Evolutionary conservation across 345 rosid genomes (phyloP).

Genomic region (Euphorbia lathyris): DNA sequence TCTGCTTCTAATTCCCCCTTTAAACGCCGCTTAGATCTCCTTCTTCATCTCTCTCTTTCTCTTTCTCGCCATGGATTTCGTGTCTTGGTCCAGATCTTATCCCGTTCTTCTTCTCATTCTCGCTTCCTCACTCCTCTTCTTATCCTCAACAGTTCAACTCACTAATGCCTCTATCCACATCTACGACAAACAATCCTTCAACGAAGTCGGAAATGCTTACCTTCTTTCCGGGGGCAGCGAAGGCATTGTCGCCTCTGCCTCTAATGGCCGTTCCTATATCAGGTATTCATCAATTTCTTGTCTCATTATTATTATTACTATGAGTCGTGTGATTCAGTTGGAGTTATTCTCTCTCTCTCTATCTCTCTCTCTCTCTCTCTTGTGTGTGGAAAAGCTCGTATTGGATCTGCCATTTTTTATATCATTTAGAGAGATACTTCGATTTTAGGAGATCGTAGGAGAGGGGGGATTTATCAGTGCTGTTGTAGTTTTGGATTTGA

Average conservation of each 20-base stretch:
- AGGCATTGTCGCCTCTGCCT: slow-evolving; percentile 54
- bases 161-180: slow-evolving; percentile 64
- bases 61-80: slow-evolving; percentile 40
- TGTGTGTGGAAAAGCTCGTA: not conserved
- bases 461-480: not conserved
- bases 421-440: not conserved
- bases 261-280: slow-evolving; percentile 49
- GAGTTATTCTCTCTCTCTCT: not conserved
- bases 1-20: slow-evolving; percentile 8
- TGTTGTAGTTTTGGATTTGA: not conserved
- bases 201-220: slow-evolving; percentile 76
- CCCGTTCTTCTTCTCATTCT: slow-evolving; percentile 8
- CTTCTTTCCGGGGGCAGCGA: slow-evolving; percentile 98
- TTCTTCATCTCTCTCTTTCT: slow-evolving; percentile 6
- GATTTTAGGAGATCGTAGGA: too few species aligned
- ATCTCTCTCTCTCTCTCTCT: too few species aligned
- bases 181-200: slow-evolving; percentile 58
- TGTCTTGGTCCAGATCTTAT: slow-evolving; percentile 12
- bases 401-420: slow-evolving; percentile 4
- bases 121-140: slow-evolving; percentile 25
- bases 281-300: slow-evolving; percentile 13
- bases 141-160: slow-evolving; percentile 15
- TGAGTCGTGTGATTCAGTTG: slow-evolving; percentile 6
- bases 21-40: slow-evolving; percentile 19
- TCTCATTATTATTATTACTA: not conserved